A percentile compares a stretch with the other conserved stretches of the same genome.
Evolutionary conservation across 331 rosid species (phyloP).

Genomic region (Rosa hybrid): DNA sequence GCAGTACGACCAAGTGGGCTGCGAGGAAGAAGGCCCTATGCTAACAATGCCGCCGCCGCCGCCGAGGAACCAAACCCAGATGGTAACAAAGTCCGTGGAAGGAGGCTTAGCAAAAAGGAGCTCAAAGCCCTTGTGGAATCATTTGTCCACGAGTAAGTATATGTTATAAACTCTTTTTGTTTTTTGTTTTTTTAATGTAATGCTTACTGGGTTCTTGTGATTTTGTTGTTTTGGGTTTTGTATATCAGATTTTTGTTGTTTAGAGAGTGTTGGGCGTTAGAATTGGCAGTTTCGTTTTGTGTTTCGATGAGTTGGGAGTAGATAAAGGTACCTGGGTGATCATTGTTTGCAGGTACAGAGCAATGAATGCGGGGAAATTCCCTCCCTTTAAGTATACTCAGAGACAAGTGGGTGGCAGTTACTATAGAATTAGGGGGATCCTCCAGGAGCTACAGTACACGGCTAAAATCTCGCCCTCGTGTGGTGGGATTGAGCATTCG

Average conservation of each 20-base stretch:
- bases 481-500: conserved; percentile 13
- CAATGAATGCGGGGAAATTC: conserved; percentile 59
- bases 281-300: background rate
- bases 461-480: conserved; percentile 31
- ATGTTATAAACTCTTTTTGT: background rate
- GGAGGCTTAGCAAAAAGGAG: conserved; percentile 41
- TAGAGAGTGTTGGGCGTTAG: background rate
- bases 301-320: background rate
- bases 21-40: conserved; percentile 2
- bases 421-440: conserved; percentile 49
- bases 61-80: background rate
- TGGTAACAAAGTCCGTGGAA: conserved; percentile 12
- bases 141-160: conserved; percentile 55
- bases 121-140: conserved; percentile 59
- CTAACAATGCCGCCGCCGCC: background rate
- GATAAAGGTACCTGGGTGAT: conserved; percentile 8
- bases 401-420: conserved; percentile 63
- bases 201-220: background rate
- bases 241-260: background rate
- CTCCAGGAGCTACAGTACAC: conserved; percentile 53
- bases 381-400: conserved; percentile 24
- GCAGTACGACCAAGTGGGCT: conserved; percentile 8
- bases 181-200: background rate
- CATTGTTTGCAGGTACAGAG: conserved; percentile 49
- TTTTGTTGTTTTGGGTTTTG: background rate